phyloP scores from a whole-genome alignment of 805 yeast genomes.

The Saturnispora zaruensis region DNA sequence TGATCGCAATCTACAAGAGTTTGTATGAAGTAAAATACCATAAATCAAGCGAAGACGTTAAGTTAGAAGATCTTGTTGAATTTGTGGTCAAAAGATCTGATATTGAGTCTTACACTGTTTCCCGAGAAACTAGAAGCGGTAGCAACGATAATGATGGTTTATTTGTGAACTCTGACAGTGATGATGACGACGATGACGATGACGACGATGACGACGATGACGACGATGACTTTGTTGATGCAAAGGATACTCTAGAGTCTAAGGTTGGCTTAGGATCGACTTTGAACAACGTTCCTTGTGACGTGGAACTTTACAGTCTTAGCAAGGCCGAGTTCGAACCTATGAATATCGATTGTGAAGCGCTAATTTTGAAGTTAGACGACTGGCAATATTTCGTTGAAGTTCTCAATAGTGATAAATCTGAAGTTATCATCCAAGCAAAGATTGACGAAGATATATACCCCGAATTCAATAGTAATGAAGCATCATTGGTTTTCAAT shows the following conservation, averaged over 20 bases:
- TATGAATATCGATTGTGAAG: slow-evolving; percentile 30
- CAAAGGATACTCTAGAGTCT: slow-evolving; percentile 21
- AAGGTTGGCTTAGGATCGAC: slow-evolving; percentile 11
- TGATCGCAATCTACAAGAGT: slow-evolving; percentile 53
- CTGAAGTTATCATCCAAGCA: slow-evolving; percentile 28
- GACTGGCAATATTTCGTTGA: slow-evolving; percentile 48
- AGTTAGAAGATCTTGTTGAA: slow-evolving; percentile 44
- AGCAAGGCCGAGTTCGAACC: slow-evolving; percentile 37
- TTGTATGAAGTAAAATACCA: slow-evolving; percentile 70
- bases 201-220: slow-evolving; percentile 23
- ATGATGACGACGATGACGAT: slow-evolving; percentile 13
- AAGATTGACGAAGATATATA: slow-evolving; percentile 38
- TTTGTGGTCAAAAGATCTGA: slow-evolving; percentile 37
- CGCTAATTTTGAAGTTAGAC: slow-evolving; percentile 37
- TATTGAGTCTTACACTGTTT: slow-evolving; percentile 9
- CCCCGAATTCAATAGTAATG: background rate
- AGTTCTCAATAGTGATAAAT: slow-evolving; percentile 23
- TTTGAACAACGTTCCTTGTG: slow-evolving; percentile 18
- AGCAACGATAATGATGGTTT: slow-evolving; percentile 28
- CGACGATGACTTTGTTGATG: slow-evolving; percentile 25
- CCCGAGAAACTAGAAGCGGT: slow-evolving; percentile 22
- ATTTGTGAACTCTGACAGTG: slow-evolving; percentile 18
- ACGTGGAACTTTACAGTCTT: slow-evolving; percentile 54
- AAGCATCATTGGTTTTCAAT: slow-evolving; percentile 25
- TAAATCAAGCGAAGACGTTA: slow-evolving; percentile 38